Percentiles rank a stretch among this genome's conserved stretches.
Conservation (phyloP, 176 grass and related monocot species). For the Ananas comosus region DNA sequence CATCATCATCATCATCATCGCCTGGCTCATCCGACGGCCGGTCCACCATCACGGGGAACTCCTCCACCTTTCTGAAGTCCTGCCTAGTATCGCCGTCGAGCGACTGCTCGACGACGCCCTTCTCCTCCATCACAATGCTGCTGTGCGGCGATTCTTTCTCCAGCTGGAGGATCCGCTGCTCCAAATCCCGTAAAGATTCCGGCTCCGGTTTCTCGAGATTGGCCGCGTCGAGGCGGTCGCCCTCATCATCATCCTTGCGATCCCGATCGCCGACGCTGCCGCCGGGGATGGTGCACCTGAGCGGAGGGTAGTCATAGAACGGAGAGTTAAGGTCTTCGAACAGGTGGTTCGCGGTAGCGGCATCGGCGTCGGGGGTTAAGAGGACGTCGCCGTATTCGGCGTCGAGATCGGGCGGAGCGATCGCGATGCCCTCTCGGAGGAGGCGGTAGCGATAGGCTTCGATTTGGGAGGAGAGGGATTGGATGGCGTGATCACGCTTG, state of each 20-base stretch:
- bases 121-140: constrained; percentile 1
- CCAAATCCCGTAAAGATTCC: constrained; percentile 5
- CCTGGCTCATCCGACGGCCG: constrained; percentile 15
- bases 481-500: constrained; percentile 40
- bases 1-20: constrained; percentile 16
- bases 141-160: background rate
- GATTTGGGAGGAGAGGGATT: constrained; percentile 32
- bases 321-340: constrained; percentile 6
- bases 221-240: background rate
- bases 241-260: background rate
- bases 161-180: constrained; percentile 8
- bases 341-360: constrained; percentile 17
- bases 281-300: constrained; percentile 6
- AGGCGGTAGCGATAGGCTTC: constrained; percentile 39
- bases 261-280: too few relatives aligned
- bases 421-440: constrained; percentile 30
- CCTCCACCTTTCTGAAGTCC: constrained; percentile 1
- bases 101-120: background rate
- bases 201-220: constrained; percentile 6
- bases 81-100: background rate
- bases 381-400: constrained; percentile 13
- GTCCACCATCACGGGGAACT: constrained; percentile 12
- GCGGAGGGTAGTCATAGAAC: background rate
- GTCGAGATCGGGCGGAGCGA: constrained; percentile 44
- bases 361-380: constrained; percentile 2